These are phyloP conservation scores for Podila clonocystis DNA, from an alignment of 192 early-diverging fungal genomes.

Conservation along the genomic window DNA sequence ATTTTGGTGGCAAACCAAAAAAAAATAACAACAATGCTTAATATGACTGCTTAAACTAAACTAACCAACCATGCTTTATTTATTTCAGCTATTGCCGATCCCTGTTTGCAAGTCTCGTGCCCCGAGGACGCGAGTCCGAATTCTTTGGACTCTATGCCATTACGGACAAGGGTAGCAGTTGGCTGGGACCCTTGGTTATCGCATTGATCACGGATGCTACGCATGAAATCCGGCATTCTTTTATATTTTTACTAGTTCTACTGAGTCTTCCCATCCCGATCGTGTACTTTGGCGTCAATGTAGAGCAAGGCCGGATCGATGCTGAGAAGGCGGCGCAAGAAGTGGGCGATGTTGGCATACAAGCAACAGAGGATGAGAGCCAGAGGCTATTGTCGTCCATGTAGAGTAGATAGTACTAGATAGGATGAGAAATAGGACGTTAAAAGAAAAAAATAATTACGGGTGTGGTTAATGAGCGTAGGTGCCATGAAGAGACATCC, in stretches of 20 bases:
- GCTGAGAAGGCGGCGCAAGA: constrained; percentile 41
- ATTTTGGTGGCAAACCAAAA: background rate
- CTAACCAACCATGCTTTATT: background rate
- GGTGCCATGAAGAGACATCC: too few relatives aligned
- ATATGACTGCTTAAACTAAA: constrained; percentile 1
- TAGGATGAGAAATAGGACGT: background rate
- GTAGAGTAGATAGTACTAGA: background rate
- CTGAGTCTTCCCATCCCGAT: constrained; percentile 59
- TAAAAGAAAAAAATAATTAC: background rate
- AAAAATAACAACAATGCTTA: background rate
- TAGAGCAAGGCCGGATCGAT: constrained; percentile 58
- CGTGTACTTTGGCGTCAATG: constrained; percentile 58
- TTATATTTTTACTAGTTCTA: constrained; percentile 58
- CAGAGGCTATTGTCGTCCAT: constrained; percentile 18
- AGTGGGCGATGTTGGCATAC: background rate
- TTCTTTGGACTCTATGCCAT: constrained; percentile 74
- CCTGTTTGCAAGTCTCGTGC: constrained; percentile 67
- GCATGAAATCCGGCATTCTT: constrained; percentile 60
- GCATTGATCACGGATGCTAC: constrained; percentile 64
- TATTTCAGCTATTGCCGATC: constrained; percentile 58
- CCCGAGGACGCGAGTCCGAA: constrained; percentile 68
- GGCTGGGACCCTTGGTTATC: constrained; percentile 73
- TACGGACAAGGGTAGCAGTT: constrained; percentile 72
- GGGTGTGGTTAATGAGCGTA: too few relatives aligned
- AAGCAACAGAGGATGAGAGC: constrained; percentile 11